Base-by-base conservation (phyloP, 192 early-diverging fungal genomes). In the Jimgerdemannia flammicorona region DNA sequence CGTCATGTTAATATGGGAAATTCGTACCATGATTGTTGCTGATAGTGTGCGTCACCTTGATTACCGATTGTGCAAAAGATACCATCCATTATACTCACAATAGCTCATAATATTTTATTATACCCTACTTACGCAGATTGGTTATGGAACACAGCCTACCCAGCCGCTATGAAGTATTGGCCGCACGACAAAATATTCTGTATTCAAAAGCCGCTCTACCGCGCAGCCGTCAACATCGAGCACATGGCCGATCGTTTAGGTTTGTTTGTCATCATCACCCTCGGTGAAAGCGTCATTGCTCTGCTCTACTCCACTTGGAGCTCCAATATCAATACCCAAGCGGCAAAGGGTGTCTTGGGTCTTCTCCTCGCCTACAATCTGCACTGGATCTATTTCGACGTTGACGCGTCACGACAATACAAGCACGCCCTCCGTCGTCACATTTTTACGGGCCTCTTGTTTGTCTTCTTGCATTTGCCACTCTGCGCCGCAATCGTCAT, bases 341-440 rank as follows among this genome's bases (percentile, higher is more conserved):
- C 80, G n/a, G 70, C 29, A 2, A 83, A 82, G 69, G 80, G 83
- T 7, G 41, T 77, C 20, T 40, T 79, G 65, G 81, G 81, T 20
- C 49, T 83, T 44, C 14, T 83, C 40, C 70, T 84, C 40, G 83
- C 82, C 7, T 84, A 84, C 64, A 67, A 54, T 66, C 69, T 83
- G 39, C 83, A 83, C 64, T 83, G 81, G 81, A 79, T 83, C 63
- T 83, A 83, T 70, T 83, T 80, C 74, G 79, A 83, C 66, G 80
- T 83, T 14, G 81, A 83, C 44, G 81, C 81, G 11, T 73, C 70
- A 43, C 39, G 73, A 44, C 81, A 83, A 64, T 83, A 71, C 75
- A 69, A 63, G 66, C 81, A 83, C 70, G 81, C 81, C 63, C 44
- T 83, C 9, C 66, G 81, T 43, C 78, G 79, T 63, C 74, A 75